Percentiles rank a stretch among this genome's conserved stretches.
phyloP scores from a whole-genome alignment of 2,329 filamentous ascomycete genomes.

The Huntiella abstrusa region DNA sequence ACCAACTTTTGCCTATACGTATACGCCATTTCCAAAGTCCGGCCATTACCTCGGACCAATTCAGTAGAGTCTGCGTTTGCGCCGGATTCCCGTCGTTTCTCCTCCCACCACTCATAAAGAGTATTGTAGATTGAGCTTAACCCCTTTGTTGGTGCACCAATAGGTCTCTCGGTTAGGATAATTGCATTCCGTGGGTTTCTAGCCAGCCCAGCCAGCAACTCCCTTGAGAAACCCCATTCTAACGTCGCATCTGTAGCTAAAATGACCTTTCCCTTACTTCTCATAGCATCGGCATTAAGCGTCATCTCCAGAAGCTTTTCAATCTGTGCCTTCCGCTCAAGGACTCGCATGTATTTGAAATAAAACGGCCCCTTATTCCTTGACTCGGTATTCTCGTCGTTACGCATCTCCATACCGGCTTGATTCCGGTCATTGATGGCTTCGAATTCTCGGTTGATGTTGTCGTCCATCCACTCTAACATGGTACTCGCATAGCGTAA shows the following conservation, averaged over 20 bases:
- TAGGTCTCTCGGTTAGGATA: constrained; percentile 62
- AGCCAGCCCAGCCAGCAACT: constrained; percentile 56
- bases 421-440: constrained; percentile 36
- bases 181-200: constrained; percentile 65
- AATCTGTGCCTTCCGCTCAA: constrained; percentile 68
- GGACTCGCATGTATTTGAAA: constrained; percentile 64
- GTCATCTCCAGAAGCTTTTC: constrained; percentile 42
- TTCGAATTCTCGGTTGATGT: constrained; percentile 82
- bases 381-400: constrained; percentile 5
- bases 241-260: constrained; percentile 77
- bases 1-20: constrained; percentile 47
- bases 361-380: constrained; percentile 58
- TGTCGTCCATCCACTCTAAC: constrained; percentile 98
- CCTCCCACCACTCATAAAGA: constrained; percentile 65
- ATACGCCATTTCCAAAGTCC: constrained; percentile 40
- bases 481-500: constrained; percentile 86
- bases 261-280: constrained; percentile 47
- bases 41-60: constrained; percentile 45
- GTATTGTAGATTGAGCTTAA: constrained; percentile 47
- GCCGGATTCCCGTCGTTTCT: constrained; percentile 38
- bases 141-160: constrained; percentile 22
- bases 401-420: constrained; percentile 21
- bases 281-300: constrained; percentile 22
- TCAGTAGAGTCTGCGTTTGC: constrained; percentile 40
- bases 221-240: constrained; percentile 88